Conservation (phyloP, 805 yeast genomes). For the Pichia heedii region DNA sequence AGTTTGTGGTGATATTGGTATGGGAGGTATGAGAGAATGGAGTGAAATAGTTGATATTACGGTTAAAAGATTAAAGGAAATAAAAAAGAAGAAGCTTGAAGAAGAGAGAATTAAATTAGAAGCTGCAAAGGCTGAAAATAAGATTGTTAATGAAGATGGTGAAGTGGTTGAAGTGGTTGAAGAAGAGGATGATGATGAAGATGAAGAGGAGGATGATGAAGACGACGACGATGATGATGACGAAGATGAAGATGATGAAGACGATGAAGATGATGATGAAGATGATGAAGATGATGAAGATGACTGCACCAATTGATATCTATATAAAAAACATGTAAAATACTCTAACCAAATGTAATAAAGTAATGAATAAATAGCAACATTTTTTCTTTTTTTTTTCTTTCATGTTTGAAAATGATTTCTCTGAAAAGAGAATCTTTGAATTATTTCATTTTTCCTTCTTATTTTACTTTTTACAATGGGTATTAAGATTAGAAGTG, state of each 20-base stretch:
- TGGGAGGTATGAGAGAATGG: conserved; percentile 99
- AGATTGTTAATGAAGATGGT: background rate
- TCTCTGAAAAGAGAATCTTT: no score
- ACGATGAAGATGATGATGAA: conserved; percentile 3
- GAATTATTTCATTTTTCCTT: no score
- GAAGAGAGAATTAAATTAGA: conserved; percentile 10
- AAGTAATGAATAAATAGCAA: no score
- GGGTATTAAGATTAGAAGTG: conserved; percentile 17
- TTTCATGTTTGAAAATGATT: no score
- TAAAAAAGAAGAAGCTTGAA: conserved; percentile 38
- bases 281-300: conserved; percentile 3
- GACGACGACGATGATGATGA: conserved; percentile 5
- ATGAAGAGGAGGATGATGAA: conserved; percentile 3
- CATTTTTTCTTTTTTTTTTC: no score
- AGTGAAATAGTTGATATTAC: conserved; percentile 84
- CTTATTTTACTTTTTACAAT: background rate
- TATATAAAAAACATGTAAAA: no score
- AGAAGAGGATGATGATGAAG: conserved; percentile 1
- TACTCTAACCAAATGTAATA: no score
- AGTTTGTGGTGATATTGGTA: conserved; percentile 96
- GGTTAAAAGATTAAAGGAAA: conserved; percentile 61
- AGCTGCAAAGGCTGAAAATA: conserved; percentile 2
- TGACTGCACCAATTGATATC: background rate
- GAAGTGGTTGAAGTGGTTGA: background rate
- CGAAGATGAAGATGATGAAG: conserved; percentile 4